phyloP scores from a whole-genome alignment of 495 filamentous ascomycete species.

The Staphylotrichum tortipilum region DNA sequence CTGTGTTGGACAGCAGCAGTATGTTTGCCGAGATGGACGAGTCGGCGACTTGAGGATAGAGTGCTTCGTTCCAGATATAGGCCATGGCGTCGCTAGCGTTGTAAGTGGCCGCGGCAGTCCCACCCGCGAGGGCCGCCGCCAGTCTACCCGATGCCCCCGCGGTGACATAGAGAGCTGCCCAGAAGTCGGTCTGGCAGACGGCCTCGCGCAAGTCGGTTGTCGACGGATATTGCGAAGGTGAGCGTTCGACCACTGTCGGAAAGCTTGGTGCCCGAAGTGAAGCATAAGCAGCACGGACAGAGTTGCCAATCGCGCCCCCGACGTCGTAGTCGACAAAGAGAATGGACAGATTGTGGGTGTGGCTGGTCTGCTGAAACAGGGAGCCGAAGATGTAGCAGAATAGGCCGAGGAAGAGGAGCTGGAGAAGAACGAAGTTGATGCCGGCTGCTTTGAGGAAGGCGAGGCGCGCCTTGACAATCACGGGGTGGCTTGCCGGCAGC shows the following conservation, averaged over 20 bases:
- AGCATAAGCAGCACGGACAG: slow-evolving; percentile 35
- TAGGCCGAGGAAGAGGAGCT: slow-evolving; percentile 36
- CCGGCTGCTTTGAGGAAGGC: slow-evolving; percentile 3
- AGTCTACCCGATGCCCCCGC: slow-evolving; percentile 32
- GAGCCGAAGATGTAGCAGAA: slow-evolving; percentile 42
- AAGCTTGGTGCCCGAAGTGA: slow-evolving; percentile 30
- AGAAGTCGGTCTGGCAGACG: slow-evolving; percentile 40
- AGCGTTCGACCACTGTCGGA: slow-evolving; percentile 31
- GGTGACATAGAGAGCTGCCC: slow-evolving; percentile 37
- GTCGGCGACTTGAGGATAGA: slow-evolving; percentile 39
- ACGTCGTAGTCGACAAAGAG: slow-evolving; percentile 47
- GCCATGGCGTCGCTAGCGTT: slow-evolving; percentile 32
- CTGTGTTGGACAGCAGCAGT: slow-evolving; percentile 25
- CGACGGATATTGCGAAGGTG: slow-evolving; percentile 21
- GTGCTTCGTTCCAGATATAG: slow-evolving; percentile 45
- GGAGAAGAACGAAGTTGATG: slow-evolving; percentile 24
- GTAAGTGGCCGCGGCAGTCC: slow-evolving; percentile 28
- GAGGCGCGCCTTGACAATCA: neutral
- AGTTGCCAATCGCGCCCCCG: slow-evolving; percentile 31
- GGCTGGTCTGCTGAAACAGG: slow-evolving; percentile 31
- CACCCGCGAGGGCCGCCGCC: slow-evolving; percentile 23
- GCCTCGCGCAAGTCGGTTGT: slow-evolving; percentile 18
- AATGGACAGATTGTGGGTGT: slow-evolving; percentile 37
- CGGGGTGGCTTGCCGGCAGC: neutral
- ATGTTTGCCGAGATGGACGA: slow-evolving; percentile 22